These are phyloP conservation scores for Boletus sensibilis DNA, from an alignment of 768 basidiomycete species.

Conservation along the genomic window DNA sequence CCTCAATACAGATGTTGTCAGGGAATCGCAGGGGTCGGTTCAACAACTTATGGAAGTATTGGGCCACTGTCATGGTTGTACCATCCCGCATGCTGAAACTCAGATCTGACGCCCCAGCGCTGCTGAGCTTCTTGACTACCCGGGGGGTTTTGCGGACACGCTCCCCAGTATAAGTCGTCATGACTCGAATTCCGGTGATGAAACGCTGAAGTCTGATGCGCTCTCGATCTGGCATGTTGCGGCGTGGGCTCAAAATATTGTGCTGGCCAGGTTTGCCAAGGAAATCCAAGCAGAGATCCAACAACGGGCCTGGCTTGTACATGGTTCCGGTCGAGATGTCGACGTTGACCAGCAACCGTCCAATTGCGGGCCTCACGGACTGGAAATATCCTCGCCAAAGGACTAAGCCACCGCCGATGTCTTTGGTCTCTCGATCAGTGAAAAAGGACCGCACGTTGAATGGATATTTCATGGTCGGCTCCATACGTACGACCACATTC, in stretches of 20 bases:
- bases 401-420: constrained; percentile 61
- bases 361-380: constrained; percentile 66
- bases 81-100: constrained; percentile 61
- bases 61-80: constrained; percentile 52
- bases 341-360: constrained; percentile 66
- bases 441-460: constrained; percentile 79
- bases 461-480: constrained; percentile 63
- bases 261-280: constrained; percentile 36
- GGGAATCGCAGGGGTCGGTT: constrained; percentile 59
- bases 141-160: constrained; percentile 46
- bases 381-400: constrained; percentile 84
- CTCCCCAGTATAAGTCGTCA: constrained; percentile 41
- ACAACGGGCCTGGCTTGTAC: constrained; percentile 63
- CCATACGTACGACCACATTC: constrained; percentile 76
- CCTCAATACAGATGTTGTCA: constrained; percentile 67
- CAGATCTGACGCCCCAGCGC: constrained; percentile 50
- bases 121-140: constrained; percentile 60
- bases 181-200: constrained; percentile 50
- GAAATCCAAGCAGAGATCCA: constrained; percentile 58
- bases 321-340: constrained; percentile 78
- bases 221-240: constrained; percentile 49
- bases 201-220: constrained; percentile 55
- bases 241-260: constrained; percentile 39
- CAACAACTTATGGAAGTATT: constrained; percentile 56
- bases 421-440: constrained; percentile 50